Evolutionary conservation across 163 green algal species (phyloP), one percentile per base, ranked within the genome.

Genomic region (Scenedesmus sp.): DNA sequence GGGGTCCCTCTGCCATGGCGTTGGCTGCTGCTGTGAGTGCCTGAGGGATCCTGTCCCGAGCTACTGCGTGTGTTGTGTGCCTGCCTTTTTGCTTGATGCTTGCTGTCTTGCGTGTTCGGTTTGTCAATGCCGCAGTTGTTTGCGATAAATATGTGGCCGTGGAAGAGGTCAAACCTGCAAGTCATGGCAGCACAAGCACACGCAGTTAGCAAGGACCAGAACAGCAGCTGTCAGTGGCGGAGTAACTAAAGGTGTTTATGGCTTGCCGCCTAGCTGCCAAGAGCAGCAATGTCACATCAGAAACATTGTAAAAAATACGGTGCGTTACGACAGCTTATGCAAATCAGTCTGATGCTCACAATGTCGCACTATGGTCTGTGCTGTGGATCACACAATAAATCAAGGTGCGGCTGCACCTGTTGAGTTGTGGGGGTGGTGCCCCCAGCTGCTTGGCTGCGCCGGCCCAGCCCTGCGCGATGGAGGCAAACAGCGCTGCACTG

Each of bases 121-220:
- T 43, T 81, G 78, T 26, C 43, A n/a, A 26, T 81, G 78, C 37
- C 42, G 40, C 51, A 80, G 1, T 80, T n/a, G 9, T 70, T 46
- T 3, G 73, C 51, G 2, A 83, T 42, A 24, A 93, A 93, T 0
- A 93, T 42, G 51, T 93, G 90, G 9, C 43, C 90, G 44, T 93
- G 90, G 40, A 91, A 93, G 16, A 93, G 79, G 65, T 93, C 85
- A 59, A 80, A 88, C 24, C 83, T 76, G 65, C 65, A 40, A 37
- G 30, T 22, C 24, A 76, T 40, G 65, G 40, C 65, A 76, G 65
- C 65, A 76, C 3, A 40, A 2, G 30, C 65, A 76, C 24, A 37
- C 40, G 30, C 26, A 40, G 0, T 22, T 72, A 35, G 4, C 13
- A 33, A 70, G 13, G 51, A 18, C 51, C n/a, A n/a, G 51, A 16